Evolutionary conservation across 2,329 filamentous ascomycete genomes (phyloP).

Genomic region (Immersiporthe knoxdaviesiana): DNA sequence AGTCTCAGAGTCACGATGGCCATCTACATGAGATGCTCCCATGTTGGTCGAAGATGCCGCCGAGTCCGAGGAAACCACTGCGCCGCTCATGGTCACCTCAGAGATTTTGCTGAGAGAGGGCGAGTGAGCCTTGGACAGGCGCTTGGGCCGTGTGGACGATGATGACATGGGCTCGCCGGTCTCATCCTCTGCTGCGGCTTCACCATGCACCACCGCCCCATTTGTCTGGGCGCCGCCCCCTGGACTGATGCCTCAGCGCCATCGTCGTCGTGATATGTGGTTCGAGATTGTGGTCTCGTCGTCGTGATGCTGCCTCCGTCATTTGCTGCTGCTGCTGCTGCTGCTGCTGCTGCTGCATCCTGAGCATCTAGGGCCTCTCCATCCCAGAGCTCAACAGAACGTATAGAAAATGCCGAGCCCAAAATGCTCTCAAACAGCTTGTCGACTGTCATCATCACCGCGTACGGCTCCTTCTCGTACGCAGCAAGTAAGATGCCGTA

Average conservation of each 20-base stretch:
- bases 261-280: neutral
- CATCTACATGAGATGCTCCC: neutral
- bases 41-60: neutral
- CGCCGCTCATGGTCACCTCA: constrained; percentile 12
- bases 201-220: neutral
- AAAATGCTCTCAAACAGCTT: constrained; percentile 22
- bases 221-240: neutral
- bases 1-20: neutral
- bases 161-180: neutral
- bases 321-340: too few relatives aligned
- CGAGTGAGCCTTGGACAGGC: neutral
- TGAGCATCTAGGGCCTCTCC: neutral
- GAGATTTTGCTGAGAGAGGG: neutral
- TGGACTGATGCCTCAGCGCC: neutral
- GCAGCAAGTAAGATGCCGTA: constrained; percentile 24
- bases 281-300: neutral
- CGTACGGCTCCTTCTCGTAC: constrained; percentile 26
- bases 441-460: constrained; percentile 24
- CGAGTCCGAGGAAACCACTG: neutral
- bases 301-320: neutral
- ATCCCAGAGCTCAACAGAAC: constrained; percentile 27
- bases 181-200: neutral
- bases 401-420: constrained; percentile 24
- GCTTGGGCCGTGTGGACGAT: neutral
- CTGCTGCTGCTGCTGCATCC: neutral